Evolutionary conservation across 2,329 filamentous ascomycete species (phyloP).

Genomic region (Talaromyces sp.): DNA sequence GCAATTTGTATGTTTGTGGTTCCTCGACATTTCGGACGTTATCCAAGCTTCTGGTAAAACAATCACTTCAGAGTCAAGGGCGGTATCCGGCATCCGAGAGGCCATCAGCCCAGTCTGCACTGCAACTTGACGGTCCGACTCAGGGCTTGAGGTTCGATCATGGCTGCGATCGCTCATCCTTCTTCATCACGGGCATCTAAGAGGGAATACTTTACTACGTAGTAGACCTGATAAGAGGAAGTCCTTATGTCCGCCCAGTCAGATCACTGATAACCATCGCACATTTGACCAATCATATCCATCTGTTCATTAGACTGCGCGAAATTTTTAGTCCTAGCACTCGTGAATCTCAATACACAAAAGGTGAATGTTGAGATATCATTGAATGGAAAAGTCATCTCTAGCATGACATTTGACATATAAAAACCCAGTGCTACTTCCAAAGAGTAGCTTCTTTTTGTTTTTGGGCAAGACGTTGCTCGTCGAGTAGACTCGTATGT

Average conservation of each 20-base stretch:
- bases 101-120: neutral
- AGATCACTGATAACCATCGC: neutral
- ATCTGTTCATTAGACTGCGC: neutral
- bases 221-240: neutral
- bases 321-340: neutral
- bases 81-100: neutral
- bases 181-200: no score
- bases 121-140: neutral
- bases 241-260: neutral
- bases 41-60: no score
- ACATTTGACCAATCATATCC: neutral
- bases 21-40: neutral
- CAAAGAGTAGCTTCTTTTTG: neutral
- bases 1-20: neutral
- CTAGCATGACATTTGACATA: constrained; percentile 35
- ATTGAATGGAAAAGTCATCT: constrained; percentile 33
- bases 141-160: neutral
- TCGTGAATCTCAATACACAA: no score
- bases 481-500: constrained; percentile 1
- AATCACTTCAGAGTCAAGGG: no score
- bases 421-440: neutral
- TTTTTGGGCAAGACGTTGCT: neutral
- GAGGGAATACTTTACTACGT: no score
- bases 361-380: constrained; percentile 32
- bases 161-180: neutral